A percentile compares a stretch with the other conserved stretches of the same genome.
Evolutionary conservation across 225 moss, liverwort and hornwort species (phyloP).

Genomic region (Lunularia cruciata): DNA sequence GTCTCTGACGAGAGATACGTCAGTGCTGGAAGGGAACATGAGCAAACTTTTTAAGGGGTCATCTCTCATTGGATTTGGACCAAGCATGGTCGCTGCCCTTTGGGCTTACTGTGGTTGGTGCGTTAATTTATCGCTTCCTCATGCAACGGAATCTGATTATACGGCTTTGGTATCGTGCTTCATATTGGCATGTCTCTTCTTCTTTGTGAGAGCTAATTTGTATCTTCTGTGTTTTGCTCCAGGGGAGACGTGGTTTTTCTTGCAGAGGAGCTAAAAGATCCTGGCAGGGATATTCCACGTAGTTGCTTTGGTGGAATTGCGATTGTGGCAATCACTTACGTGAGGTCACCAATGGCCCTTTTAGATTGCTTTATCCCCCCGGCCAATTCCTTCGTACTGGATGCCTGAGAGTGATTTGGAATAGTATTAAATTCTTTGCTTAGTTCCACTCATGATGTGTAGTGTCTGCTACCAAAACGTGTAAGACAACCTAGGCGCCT

Average conservation of each 20-base stretch:
- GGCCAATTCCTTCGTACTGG: too few species aligned
- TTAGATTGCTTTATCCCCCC: too few species aligned
- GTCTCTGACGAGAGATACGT: conserved; percentile 50
- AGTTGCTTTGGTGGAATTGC: conserved; percentile 50
- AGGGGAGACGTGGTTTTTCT: conserved; percentile 75
- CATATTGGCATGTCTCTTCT: not conserved
- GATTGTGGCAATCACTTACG: conserved; percentile 63
- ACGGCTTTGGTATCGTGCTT: not conserved
- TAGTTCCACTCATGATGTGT: too few species aligned
- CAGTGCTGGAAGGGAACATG: conserved; percentile 61
- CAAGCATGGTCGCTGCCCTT: conserved; percentile 73
- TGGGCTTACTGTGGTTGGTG: conserved; percentile 84
- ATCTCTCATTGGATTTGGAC: conserved; percentile 61
- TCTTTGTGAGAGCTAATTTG: too few species aligned
- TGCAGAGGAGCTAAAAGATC: conserved; percentile 83
- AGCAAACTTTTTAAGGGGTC: conserved; percentile 59
- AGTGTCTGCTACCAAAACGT: too few species aligned
- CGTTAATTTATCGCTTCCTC: conserved; percentile 10
- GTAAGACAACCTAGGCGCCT: too few species aligned
- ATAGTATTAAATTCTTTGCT: too few species aligned
- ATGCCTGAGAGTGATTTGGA: too few species aligned
- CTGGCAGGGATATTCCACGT: conserved; percentile 66
- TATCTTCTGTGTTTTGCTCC: conserved; percentile 17
- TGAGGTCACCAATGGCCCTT: too few species aligned
- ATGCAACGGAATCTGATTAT: not conserved